phyloP scores from a whole-genome alignment of 257 asterid species.

The Nicotiana undulata region DNA sequence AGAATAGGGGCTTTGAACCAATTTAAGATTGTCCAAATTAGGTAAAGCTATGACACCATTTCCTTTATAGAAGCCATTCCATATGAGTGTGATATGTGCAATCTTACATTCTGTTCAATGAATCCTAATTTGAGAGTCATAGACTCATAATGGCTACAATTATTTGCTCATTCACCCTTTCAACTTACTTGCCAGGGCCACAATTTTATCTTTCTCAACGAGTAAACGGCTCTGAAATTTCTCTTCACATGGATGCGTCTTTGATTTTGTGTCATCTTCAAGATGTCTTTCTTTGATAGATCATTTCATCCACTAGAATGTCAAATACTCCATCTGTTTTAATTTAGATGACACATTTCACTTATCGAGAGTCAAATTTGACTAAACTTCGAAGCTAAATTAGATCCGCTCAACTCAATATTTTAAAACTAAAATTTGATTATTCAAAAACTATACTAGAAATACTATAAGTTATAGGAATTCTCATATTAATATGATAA shows the following conservation, averaged over 20 bases:
- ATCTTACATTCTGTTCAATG: background rate
- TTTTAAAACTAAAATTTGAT: no score
- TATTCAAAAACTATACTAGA: no score
- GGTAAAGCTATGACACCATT: background rate
- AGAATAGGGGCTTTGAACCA: background rate
- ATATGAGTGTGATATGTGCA: background rate
- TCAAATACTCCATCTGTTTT: background rate
- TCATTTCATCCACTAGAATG: background rate
- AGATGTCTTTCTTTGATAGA: background rate
- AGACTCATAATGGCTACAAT: background rate
- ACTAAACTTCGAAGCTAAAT: no score
- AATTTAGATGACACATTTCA: no score
- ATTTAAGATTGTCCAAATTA: background rate
- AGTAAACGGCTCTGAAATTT: background rate
- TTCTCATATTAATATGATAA: no score
- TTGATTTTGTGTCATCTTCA: background rate
- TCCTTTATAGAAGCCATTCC: background rate
- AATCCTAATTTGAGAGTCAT: background rate
- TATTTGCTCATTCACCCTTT: background rate
- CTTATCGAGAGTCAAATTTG: no score
- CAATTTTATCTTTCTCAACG: background rate
- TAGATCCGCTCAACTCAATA: no score
- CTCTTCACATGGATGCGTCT: background rate
- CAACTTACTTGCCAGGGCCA: background rate
- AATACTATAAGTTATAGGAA: no score